These are phyloP conservation scores for Amylostereum areolatum DNA, from an alignment of 1,284 basidiomycete species.

Conservation along the genomic window DNA sequence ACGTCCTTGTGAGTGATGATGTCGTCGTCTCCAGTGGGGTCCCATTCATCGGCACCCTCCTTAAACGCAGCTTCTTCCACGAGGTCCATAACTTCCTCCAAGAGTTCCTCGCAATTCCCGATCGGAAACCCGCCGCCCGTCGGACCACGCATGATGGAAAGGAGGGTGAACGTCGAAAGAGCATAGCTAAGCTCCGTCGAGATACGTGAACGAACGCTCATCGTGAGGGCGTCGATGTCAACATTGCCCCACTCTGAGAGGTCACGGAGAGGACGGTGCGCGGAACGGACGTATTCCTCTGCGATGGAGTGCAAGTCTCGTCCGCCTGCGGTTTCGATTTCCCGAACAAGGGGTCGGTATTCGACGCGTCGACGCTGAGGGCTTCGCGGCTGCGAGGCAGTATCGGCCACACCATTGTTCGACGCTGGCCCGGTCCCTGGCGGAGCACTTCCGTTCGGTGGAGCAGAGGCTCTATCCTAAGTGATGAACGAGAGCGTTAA, in stretches of 20 bases:
- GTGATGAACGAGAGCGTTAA: neutral
- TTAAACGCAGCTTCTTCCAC: slow-evolving; percentile 80
- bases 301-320: slow-evolving; percentile 76
- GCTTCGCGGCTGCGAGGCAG: slow-evolving; percentile 17
- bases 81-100: slow-evolving; percentile 86
- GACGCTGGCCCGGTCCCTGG: neutral
- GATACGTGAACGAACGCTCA: slow-evolving; percentile 86
- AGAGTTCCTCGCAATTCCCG: slow-evolving; percentile 70
- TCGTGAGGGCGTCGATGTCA: slow-evolving; percentile 83
- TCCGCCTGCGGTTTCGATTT: slow-evolving; percentile 78
- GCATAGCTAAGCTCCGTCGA: slow-evolving; percentile 85
- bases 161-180: slow-evolving; percentile 82
- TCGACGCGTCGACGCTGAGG: slow-evolving; percentile 69
- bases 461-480: too few relatives aligned
- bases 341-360: slow-evolving; percentile 80
- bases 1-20: slow-evolving; percentile 64
- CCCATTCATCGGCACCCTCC: slow-evolving; percentile 32
- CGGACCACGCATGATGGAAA: slow-evolving; percentile 71
- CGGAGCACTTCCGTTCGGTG: too few relatives aligned
- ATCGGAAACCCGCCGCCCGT: slow-evolving; percentile 68
- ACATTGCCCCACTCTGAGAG: slow-evolving; percentile 81
- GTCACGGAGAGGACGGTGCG: slow-evolving; percentile 55
- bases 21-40: slow-evolving; percentile 15
- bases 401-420: neutral
- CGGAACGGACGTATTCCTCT: slow-evolving; percentile 46